A percentile compares a stretch with the other conserved stretches of the same genome.
Evolutionary conservation across 345 rosid species (phyloP).

Genomic region (Trapa incisa): DNA sequence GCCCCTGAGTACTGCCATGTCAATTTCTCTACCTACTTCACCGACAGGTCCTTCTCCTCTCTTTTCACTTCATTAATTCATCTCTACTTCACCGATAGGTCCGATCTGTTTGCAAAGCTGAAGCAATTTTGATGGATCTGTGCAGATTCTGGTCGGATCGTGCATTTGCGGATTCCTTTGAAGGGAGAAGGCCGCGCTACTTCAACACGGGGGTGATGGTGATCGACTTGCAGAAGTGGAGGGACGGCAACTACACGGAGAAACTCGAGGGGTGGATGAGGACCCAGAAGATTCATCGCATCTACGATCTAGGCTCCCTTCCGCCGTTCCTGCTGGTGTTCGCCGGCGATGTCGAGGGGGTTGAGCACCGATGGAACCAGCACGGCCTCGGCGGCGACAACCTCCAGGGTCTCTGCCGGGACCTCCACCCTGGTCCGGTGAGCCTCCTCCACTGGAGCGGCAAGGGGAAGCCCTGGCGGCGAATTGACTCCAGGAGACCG

Average conservation of each 20-base stretch:
- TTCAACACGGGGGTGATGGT: slow-evolving; percentile 96
- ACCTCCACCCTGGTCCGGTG: slow-evolving; percentile 66
- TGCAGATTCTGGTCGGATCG: slow-evolving; percentile 54
- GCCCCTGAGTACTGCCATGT: slow-evolving; percentile 89
- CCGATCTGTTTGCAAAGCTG: too few species aligned
- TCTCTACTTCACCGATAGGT: too few species aligned
- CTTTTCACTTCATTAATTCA: too few species aligned
- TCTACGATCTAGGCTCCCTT: slow-evolving; percentile 76
- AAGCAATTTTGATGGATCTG: not conserved
- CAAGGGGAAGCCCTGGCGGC: slow-evolving; percentile 81
- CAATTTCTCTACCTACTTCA: slow-evolving; percentile 64
- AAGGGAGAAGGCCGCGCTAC: slow-evolving; percentile 47
- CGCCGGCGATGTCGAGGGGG: slow-evolving; percentile 66
- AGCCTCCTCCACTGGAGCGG: slow-evolving; percentile 92
- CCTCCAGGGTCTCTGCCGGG: slow-evolving; percentile 54
- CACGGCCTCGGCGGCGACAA: slow-evolving; percentile 90
- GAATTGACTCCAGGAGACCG: slow-evolving; percentile 45
- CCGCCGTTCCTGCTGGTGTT: slow-evolving; percentile 81
- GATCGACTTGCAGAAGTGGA: slow-evolving; percentile 62
- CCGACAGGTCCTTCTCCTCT: slow-evolving; percentile 8
- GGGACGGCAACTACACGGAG: slow-evolving; percentile 50
- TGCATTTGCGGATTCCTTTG: slow-evolving; percentile 27
- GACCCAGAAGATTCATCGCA: slow-evolving; percentile 50
- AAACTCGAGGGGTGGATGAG: slow-evolving; percentile 70
- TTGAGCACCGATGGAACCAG: slow-evolving; percentile 87